Base-by-base conservation (phyloP, 2,329 filamentous ascomycete species). In the Sclerotinia sclerotiorum region DNA sequence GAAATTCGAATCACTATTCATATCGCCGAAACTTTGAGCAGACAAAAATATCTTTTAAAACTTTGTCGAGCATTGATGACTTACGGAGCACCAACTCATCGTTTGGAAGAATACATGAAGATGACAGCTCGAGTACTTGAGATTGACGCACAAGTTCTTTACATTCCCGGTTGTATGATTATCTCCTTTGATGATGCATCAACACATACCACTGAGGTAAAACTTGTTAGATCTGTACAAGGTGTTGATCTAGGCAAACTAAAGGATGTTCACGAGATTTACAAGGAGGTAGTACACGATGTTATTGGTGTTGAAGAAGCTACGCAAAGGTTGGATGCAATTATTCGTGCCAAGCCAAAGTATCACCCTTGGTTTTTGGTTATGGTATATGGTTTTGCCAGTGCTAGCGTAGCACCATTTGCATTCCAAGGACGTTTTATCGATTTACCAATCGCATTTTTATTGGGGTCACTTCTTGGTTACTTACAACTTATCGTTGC, bases 121-220 rank as follows among this genome's bases (percentile, higher is more conserved):
- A 96, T 94, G 91, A 93, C 91, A 11, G 90, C 94, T 1, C 86
- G 91, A n/a, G 91, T 95, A 1, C 84, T 97, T 49, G 91, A 94
- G 78, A 94, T 97, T 21, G 91, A 97, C 72, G 90, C 90, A 7
- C 93, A 97, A 75, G 97, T 95, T 74, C 81, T 97, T 29, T 97
- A 97, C 77, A 87, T 97, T 42, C 93, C 94, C 0, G 92, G 92
- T 0, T 96, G 92, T 76, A 97, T 97, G 94, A 91, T 97, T 68
- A 90, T 97, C 76, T 94, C 92, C 5, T 97, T 97, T 76, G 93
- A 91, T 75, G 91, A 94, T 78, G 79, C 81, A 6, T 80, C 81
- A 0, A 92, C 90, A 0, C 90, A 93, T 75, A 93, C 91, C 0
- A 90, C 90, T n/a, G 90, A 93, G 76, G 90, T 93, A 70, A 91